Evolutionary conservation across 495 filamentous ascomycete species (phyloP), one percentile per base, ranked within the genome.

Genomic region (Podospora anserina): DNA sequence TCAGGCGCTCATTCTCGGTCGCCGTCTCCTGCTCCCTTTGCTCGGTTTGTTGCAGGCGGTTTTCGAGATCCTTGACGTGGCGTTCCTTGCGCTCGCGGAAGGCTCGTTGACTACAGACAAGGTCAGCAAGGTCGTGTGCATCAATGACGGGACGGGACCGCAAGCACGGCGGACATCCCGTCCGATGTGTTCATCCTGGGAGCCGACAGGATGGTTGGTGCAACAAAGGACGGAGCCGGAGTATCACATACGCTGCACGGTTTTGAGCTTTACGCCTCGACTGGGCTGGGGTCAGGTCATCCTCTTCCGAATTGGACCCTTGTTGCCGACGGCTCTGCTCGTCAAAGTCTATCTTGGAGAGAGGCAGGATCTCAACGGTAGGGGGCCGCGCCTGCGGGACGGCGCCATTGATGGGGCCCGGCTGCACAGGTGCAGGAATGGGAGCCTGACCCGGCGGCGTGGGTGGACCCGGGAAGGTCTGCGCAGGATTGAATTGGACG

Each of bases 81-180:
- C 89, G 88, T 76, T 97, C 95, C 80, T 97, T 99, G 70, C 95
- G 91, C 77, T 99, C 95, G 66, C 95, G 92, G 78, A 97, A 99
- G 60, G 95, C 95, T 74, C 95, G 90, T 82, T 99, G 95, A 39
- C 94, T 97, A 67, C 11, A 68, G 0, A 61, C 23, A 26, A 49
- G 32, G 61, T 63, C 61, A 49, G 61, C 18, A 20, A 49, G 39
- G 30, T 1, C 9, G 13, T 49, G 39, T 49, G 13, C 39, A 49
- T 2, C 15, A 49, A 49, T 11, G 39, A 49, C 13, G 39, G 39
- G 39, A 49, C 39, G 39, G 39, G 39, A 6, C 39, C 39, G 39
- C 13, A 49, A 49, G 39, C 39, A 49, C 39, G 13, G 39, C 39
- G 39, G 39, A 49, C 39, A 59, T n/a, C 34, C 34, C 44, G 64